Percentiles rank a stretch among this genome's conserved stretches.
Evolutionary conservation across 257 asterid genomes (phyloP).

Genomic region (Osmanthus fragrans): DNA sequence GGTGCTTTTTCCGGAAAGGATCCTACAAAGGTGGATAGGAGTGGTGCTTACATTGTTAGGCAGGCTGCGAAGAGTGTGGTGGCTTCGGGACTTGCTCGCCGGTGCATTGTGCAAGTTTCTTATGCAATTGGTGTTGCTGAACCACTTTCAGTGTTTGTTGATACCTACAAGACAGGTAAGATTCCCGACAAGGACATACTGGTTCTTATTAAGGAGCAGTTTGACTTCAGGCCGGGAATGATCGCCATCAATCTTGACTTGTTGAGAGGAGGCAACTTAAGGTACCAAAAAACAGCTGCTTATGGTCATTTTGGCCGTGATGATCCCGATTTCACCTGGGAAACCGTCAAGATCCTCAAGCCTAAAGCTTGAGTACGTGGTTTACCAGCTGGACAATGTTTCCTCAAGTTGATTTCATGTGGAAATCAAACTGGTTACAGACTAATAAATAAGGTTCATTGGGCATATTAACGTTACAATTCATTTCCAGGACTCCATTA

Average conservation of each 20-base stretch:
- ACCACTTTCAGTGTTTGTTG: conserved; percentile 69
- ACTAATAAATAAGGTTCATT: conserved; percentile 31
- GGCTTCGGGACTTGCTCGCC: conserved; percentile 71
- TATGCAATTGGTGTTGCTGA: conserved; percentile 79
- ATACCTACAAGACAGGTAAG: conserved; percentile 66
- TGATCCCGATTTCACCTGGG: conserved; percentile 75
- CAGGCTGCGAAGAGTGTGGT: conserved; percentile 74
- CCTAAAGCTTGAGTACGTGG: conserved; percentile 46
- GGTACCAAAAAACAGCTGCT: conserved; percentile 81
- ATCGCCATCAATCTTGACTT: conserved; percentile 64
- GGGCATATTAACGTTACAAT: conserved; percentile 23
- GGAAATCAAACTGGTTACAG: conserved; percentile 21
- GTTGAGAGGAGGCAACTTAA: conserved; percentile 63
- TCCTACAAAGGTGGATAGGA: conserved; percentile 71
- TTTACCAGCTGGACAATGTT: neutral
- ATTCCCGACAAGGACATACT: conserved; percentile 66
- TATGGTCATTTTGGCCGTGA: conserved; percentile 76
- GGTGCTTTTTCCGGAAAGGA: conserved; percentile 85
- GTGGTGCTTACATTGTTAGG: conserved; percentile 71
- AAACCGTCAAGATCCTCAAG: conserved; percentile 60
- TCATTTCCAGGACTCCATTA: conserved; percentile 24
- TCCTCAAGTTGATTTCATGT: conserved; percentile 15
- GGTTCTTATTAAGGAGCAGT: conserved; percentile 55
- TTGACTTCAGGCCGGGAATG: conserved; percentile 83
- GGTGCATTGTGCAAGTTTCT: conserved; percentile 70